A percentile compares a stretch with the other conserved stretches of the same genome.
Evolutionary conservation across 176 grass and related monocot species (phyloP).

Genomic region (Thinopyrum elongatum): DNA sequence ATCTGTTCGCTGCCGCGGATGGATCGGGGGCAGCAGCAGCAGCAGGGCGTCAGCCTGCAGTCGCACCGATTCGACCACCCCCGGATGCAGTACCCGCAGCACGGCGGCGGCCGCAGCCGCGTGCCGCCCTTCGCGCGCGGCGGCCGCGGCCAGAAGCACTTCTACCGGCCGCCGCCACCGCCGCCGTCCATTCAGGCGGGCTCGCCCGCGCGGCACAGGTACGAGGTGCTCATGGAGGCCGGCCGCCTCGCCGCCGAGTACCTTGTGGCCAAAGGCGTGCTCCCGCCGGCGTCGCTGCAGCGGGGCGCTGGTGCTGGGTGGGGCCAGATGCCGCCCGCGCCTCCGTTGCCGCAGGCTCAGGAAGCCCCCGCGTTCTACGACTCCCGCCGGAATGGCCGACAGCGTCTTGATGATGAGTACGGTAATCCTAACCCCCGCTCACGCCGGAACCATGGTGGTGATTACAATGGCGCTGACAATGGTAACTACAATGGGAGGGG

Average conservation of each 20-base stretch:
- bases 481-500: slow-evolving; percentile 50
- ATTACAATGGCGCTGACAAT: slow-evolving; percentile 20
- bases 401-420: slow-evolving; percentile 55
- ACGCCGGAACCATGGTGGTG: slow-evolving; percentile 8
- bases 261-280: slow-evolving; percentile 76
- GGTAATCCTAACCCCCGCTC: slow-evolving; percentile 23
- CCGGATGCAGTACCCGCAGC: slow-evolving; percentile 45
- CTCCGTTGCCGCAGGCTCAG: background rate
- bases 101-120: slow-evolving; percentile 33
- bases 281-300: slow-evolving; percentile 55
- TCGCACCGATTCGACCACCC: slow-evolving; percentile 11
- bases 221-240: slow-evolving; percentile 83
- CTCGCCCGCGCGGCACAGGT: slow-evolving; percentile 33
- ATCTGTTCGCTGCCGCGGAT: slow-evolving; percentile 24
- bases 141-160: slow-evolving; percentile 43
- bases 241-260: slow-evolving; percentile 93
- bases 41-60: slow-evolving; percentile 23
- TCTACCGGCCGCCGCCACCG: slow-evolving; percentile 26
- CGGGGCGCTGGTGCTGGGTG: slow-evolving; percentile 11
- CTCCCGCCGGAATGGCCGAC: slow-evolving; percentile 30
- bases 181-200: background rate
- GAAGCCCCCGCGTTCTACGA: slow-evolving; percentile 17
- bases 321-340: slow-evolving; percentile 28
- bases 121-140: slow-evolving; percentile 42
- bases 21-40: slow-evolving; percentile 22